Evolutionary conservation across 2,329 filamentous ascomycete genomes (phyloP).

Genomic region (Calcarisporium arbuscula): DNA sequence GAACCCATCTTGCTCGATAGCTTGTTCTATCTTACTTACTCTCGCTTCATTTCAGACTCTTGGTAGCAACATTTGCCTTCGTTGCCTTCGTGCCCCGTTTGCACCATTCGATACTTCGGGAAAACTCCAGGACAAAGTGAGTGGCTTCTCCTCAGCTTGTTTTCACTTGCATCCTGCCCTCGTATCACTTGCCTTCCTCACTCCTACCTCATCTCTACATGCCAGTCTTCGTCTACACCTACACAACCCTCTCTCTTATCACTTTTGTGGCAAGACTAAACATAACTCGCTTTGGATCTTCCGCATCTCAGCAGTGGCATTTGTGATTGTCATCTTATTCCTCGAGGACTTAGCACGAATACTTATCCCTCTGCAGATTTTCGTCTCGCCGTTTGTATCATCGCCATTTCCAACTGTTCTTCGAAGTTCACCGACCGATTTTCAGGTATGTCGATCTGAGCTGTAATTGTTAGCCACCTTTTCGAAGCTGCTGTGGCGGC

Average conservation of each 20-base stretch:
- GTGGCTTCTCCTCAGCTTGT: constrained; percentile 9
- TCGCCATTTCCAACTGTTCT: constrained; percentile 22
- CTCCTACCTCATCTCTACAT: not conserved
- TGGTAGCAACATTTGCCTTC: constrained; percentile 43
- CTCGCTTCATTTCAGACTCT: constrained; percentile 49
- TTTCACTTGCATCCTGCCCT: no score
- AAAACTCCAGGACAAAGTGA: constrained; percentile 22
- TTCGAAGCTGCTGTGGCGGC: no score
- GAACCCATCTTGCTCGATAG: constrained; percentile 51
- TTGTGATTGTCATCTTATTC: no score
- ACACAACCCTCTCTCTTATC: not conserved
- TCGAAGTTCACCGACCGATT: constrained; percentile 26
- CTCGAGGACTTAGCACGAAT: no score
- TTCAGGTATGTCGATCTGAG: constrained; percentile 25
- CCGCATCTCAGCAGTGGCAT: no score
- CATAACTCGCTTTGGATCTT: no score
- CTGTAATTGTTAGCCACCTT: no score
- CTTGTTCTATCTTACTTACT: constrained; percentile 53
- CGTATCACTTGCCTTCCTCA: no score
- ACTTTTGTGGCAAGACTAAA: not conserved
- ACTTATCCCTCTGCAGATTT: no score
- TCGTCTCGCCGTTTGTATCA: constrained; percentile 20
- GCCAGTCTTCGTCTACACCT: not conserved
- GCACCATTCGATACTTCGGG: constrained; percentile 20
- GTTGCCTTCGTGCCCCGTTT: constrained; percentile 23